Conservation (phyloP, 2,329 filamentous ascomycete genomes). For the Colletotrichum sp. region DNA sequence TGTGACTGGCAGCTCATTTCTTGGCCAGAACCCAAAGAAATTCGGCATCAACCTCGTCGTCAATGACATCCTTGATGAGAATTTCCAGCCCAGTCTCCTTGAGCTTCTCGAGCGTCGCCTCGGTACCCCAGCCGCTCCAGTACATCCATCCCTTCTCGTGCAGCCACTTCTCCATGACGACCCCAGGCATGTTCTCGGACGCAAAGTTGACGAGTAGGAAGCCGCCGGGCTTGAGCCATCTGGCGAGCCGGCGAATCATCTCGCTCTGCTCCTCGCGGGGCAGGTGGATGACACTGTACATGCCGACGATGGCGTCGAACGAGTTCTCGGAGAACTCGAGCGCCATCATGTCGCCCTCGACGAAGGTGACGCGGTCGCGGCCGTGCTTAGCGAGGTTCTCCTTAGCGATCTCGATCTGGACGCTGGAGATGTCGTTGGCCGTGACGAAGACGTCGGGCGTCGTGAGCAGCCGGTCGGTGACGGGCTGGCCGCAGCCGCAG, state of each 20-base stretch:
- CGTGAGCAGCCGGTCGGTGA: slow-evolving; percentile 37
- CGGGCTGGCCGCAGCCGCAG: slow-evolving; percentile 44
- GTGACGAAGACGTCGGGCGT: slow-evolving; percentile 28
- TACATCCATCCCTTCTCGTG: slow-evolving; percentile 47
- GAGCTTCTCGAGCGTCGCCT: slow-evolving; percentile 34
- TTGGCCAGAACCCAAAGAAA: slow-evolving; percentile 47
- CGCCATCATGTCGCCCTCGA: slow-evolving; percentile 43
- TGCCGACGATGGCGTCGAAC: slow-evolving; percentile 54
- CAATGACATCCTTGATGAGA: slow-evolving; percentile 31
- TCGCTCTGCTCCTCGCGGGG: slow-evolving; percentile 53
- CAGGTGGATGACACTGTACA: slow-evolving; percentile 63
- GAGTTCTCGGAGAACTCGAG: slow-evolving; percentile 34
- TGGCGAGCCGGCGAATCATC: slow-evolving; percentile 46
- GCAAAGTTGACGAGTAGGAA: slow-evolving; percentile 54
- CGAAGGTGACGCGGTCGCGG: slow-evolving; percentile 28
- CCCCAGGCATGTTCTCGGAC: slow-evolving; percentile 29
- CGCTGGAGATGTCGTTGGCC: slow-evolving; percentile 47
- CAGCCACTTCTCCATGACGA: slow-evolving; percentile 41
- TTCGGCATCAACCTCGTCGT: slow-evolving; percentile 34
- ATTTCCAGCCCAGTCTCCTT: slow-evolving; percentile 37
- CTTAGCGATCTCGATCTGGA: slow-evolving; percentile 37
- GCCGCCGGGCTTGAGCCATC: slow-evolving; percentile 58
- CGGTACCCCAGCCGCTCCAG: slow-evolving; percentile 45
- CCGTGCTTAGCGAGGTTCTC: slow-evolving; percentile 18
- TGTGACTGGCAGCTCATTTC: slow-evolving; percentile 18